phyloP scores from a whole-genome alignment of 176 grass and related monocot genomes.

The Neostapfia colusana region DNA sequence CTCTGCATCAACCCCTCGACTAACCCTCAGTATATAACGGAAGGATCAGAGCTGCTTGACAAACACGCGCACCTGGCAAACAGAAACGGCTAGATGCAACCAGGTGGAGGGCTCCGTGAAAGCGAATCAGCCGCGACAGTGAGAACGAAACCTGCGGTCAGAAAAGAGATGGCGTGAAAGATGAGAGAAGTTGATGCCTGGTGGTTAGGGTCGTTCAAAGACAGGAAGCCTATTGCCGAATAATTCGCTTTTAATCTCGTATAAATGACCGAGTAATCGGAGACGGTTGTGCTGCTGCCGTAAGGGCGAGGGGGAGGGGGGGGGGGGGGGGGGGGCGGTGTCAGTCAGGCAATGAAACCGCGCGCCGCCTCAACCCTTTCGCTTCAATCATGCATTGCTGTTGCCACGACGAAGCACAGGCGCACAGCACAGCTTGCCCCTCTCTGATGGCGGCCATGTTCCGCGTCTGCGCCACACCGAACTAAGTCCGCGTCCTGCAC shows the following conservation, averaged over 20 bases:
- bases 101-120: slow-evolving; percentile 44
- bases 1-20: slow-evolving; percentile 36
- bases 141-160: slow-evolving; percentile 8
- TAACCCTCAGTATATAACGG: slow-evolving; percentile 58
- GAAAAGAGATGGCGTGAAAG: slow-evolving; percentile 13
- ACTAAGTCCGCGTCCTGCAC: slow-evolving; percentile 36
- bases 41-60: slow-evolving; percentile 51
- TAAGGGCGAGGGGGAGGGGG: no score
- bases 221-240: slow-evolving; percentile 62
- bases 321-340: slow-evolving; percentile 5
- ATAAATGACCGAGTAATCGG: slow-evolving; percentile 93
- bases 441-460: slow-evolving; percentile 33
- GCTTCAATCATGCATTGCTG: slow-evolving; percentile 51
- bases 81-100: slow-evolving; percentile 52
- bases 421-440: neutral
- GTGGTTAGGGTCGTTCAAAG: slow-evolving; percentile 81
- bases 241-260: slow-evolving; percentile 76
- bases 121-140: slow-evolving; percentile 2
- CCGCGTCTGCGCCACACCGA: slow-evolving; percentile 16
- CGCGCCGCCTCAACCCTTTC: slow-evolving; percentile 29
- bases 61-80: slow-evolving; percentile 48
- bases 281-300: slow-evolving; percentile 64
- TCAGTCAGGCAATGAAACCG: slow-evolving; percentile 46
- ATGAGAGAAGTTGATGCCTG: slow-evolving; percentile 9
- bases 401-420: neutral